Percentiles rank a stretch among this genome's conserved stretches.
phyloP scores from a whole-genome alignment of 257 asterid species.

The Solanum paucissectum region DNA sequence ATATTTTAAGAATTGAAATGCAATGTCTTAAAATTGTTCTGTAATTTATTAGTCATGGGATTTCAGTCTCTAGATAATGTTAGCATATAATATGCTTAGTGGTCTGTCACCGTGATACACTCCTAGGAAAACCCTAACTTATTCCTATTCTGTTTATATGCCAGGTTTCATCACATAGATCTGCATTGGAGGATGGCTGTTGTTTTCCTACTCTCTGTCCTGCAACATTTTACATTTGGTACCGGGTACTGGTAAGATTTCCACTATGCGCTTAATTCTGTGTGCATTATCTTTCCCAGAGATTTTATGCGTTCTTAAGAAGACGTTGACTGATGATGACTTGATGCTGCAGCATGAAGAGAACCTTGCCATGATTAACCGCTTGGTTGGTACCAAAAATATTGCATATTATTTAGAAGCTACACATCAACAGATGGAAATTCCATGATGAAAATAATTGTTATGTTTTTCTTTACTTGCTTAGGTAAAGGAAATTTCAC shows the following conservation, averaged over 20 bases:
- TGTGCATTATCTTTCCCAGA: not conserved
- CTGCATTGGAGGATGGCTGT: conserved; percentile 29
- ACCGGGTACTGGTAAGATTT: conserved; percentile 62
- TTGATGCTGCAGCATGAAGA: conserved; percentile 65
- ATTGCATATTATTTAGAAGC: not conserved
- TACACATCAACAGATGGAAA: not conserved
- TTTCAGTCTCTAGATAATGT: not conserved
- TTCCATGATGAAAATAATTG: not conserved
- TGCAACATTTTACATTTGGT: conserved; percentile 65
- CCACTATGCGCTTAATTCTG: not conserved
- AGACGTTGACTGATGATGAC: conserved; percentile 15
- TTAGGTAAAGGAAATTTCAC: conserved; percentile 56
- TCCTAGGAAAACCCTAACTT: not conserved
- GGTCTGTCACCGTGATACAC: conserved; percentile 1
- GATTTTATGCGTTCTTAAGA: not conserved
- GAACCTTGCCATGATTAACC: conserved; percentile 52
- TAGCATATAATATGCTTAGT: not conserved
- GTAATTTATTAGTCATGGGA: not conserved
- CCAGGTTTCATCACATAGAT: conserved; percentile 41
- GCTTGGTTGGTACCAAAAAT: conserved; percentile 46
- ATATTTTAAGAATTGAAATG: not conserved
- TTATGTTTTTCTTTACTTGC: not conserved
- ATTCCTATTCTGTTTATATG: conserved; percentile 6
- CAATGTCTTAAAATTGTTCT: not conserved
- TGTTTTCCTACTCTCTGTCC: conserved; percentile 56